These are phyloP conservation scores for Sarcodon aspratus DNA, from an alignment of 768 basidiomycete species.

Conservation along the genomic window DNA sequence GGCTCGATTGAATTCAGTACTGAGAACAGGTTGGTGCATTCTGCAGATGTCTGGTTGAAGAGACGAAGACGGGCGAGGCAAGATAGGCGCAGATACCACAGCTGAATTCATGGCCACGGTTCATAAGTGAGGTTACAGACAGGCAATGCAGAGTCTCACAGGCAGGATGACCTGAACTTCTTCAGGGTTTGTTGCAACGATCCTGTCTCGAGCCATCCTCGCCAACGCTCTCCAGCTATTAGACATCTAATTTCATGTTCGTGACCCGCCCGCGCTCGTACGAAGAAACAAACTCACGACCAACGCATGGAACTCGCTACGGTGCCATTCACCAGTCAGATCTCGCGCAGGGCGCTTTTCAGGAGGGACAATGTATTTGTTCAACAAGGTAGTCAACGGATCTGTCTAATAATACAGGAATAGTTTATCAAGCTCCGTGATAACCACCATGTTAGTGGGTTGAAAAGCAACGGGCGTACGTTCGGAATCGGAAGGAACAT, in stretches of 20 bases:
- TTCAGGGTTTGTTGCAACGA: conserved; percentile 60
- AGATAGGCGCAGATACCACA: conserved; percentile 78
- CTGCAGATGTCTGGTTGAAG: conserved; percentile 80
- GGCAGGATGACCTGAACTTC: conserved; percentile 54
- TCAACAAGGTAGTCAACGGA: conserved; percentile 68
- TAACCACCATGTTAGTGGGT: conserved; percentile 47
- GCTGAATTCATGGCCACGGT: conserved; percentile 24
- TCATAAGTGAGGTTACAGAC: neutral
- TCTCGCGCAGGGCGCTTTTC: conserved; percentile 69
- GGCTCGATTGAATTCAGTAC: conserved; percentile 36
- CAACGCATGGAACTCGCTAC: conserved; percentile 63
- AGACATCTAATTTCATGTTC: conserved; percentile 46
- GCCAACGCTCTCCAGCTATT: conserved; percentile 83
- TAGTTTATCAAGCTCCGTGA: conserved; percentile 25
- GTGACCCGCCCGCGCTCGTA: neutral
- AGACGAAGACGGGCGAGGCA: conserved; percentile 71
- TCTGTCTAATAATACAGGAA: conserved; percentile 52
- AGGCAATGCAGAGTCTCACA: conserved; percentile 29
- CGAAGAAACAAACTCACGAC: conserved; percentile 43
- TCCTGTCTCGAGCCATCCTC: conserved; percentile 72
- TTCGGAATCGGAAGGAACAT: conserved; percentile 88
- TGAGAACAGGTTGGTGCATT: conserved; percentile 70
- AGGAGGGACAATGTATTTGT: conserved; percentile 73
- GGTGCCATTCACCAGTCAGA: conserved; percentile 61
- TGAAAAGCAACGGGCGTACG: conserved; percentile 52